Evolutionary conservation across 2,329 filamentous ascomycete species (phyloP), one percentile per base, ranked within the genome.

Genomic region (Geosmithia flava): DNA sequence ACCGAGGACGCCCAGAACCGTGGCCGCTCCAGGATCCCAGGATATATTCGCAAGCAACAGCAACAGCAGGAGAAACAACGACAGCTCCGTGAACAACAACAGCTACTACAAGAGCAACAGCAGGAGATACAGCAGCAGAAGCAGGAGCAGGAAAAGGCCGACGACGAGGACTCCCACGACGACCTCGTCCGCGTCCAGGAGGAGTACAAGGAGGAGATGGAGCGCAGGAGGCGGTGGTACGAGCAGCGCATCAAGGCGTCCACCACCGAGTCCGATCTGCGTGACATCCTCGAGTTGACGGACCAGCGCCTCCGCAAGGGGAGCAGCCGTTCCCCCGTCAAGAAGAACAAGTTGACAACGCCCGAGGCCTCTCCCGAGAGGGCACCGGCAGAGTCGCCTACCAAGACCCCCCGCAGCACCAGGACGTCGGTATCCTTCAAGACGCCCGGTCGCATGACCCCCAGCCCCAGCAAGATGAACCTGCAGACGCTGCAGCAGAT

Each of bases 221-320:
- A 37, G 33, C 33, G 33, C 6, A 37, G 33, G 33, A 5, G 33
- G 15, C 10, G 15, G 33, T 37, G 33, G 42, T 44, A 44, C 42
- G 19, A 23, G 42, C 20, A 44, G 8, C 46, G 27, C 7, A 40
- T 33, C 10, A 45, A 37, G 19, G 17, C 20, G n/a, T 48, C 20
- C 8, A 54, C 52, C 19, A 60, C 72, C 0, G 75, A 78, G 52
- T 65, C 68, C 11, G 73, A 73, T 1, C 57, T 80, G 23, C 64
- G 68, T 1, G 63, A 71, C 50, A 79, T 80, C 27, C 61, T 80
- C 30, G 66, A 65, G 42, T 72, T 67, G 33, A 80, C 75, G 1
- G 76, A 78, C 23, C 63, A 70, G 60, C 64, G 75, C 10, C 63
- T 79, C 15, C 62, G 67, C 19, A 65, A 69, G 3, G 68, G 68